Evolutionary conservation across 164 flowering plant species (phyloP).

Genomic region (Vitis vinifera): DNA sequence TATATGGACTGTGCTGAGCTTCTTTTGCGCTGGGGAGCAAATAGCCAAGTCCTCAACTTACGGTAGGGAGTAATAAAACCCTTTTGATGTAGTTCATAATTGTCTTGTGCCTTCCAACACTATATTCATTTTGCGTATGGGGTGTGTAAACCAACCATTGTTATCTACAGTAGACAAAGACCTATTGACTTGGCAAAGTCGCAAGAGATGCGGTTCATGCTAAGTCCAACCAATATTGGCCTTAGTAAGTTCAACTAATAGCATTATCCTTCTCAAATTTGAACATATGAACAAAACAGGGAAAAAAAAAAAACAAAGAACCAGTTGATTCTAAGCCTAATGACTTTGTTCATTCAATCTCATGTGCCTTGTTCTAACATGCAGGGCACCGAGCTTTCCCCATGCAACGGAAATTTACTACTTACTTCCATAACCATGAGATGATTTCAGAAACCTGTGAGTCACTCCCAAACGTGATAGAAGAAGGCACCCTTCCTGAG

Average conservation of each 20-base stretch:
- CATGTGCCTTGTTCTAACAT: conserved; percentile 1
- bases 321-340: neutral
- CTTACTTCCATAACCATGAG: conserved; percentile 12
- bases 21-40: conserved; percentile 54
- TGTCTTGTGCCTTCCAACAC: neutral
- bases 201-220: conserved; percentile 61
- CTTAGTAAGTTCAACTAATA: conserved; percentile 32
- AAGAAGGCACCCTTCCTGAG: conserved; percentile 17
- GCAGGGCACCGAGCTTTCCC: conserved; percentile 30
- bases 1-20: conserved; percentile 46
- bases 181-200: conserved; percentile 64
- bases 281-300: neutral
- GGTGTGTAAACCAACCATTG: neutral
- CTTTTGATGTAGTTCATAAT: neutral
- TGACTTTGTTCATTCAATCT: neutral
- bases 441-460: conserved; percentile 19
- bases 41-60: conserved; percentile 47
- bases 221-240: conserved; percentile 32
- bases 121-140: neutral
- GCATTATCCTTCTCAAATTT: neutral
- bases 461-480: conserved; percentile 10
- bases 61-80: conserved; percentile 34
- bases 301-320: neutral
- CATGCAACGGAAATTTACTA: conserved; percentile 16
- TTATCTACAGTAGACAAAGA: conserved; percentile 48